Percentiles rank a stretch among this genome's conserved stretches.
Evolutionary conservation across 768 basidiomycete species (phyloP).

Genomic region (Hypsizygus marmoreus): DNA sequence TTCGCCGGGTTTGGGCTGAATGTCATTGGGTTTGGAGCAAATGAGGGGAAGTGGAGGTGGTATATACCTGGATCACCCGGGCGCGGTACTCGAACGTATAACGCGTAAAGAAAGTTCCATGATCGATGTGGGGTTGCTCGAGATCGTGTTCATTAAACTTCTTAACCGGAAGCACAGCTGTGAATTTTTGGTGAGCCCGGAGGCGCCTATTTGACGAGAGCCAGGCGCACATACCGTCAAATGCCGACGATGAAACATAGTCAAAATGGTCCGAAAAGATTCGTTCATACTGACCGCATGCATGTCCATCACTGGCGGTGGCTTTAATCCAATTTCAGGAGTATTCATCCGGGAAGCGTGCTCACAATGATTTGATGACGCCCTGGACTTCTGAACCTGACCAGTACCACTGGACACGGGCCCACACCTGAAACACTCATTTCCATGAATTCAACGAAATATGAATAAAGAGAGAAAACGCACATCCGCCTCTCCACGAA

Average conservation of each 20-base stretch:
- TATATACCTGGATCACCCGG: constrained; percentile 37
- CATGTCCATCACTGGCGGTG: constrained; percentile 33
- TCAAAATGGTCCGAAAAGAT: constrained; percentile 52
- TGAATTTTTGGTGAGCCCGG: neutral
- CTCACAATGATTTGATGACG: constrained; percentile 52
- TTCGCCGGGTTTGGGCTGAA: constrained; percentile 43
- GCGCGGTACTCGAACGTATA: constrained; percentile 41
- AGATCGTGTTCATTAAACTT: constrained; percentile 39
- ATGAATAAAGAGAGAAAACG: constrained; percentile 5
- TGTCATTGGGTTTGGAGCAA: neutral
- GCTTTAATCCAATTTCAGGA: neutral
- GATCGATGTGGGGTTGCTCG: constrained; percentile 40
- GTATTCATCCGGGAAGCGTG: too few relatives aligned
- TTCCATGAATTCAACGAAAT: neutral
- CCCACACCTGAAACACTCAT: constrained; percentile 47
- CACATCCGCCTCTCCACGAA: constrained; percentile 28
- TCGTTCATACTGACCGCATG: constrained; percentile 50
- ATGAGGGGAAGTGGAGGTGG: neutral
- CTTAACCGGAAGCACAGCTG: constrained; percentile 37
- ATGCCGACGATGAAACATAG: constrained; percentile 43
- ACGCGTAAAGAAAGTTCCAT: constrained; percentile 47
- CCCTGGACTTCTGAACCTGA: constrained; percentile 45
- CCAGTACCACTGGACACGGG: constrained; percentile 57
- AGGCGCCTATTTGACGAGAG: neutral
- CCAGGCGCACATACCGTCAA: constrained; percentile 40